Base-by-base conservation (phyloP, 2,329 filamentous ascomycete species). In the Phyllosticta citriasiana region DNA sequence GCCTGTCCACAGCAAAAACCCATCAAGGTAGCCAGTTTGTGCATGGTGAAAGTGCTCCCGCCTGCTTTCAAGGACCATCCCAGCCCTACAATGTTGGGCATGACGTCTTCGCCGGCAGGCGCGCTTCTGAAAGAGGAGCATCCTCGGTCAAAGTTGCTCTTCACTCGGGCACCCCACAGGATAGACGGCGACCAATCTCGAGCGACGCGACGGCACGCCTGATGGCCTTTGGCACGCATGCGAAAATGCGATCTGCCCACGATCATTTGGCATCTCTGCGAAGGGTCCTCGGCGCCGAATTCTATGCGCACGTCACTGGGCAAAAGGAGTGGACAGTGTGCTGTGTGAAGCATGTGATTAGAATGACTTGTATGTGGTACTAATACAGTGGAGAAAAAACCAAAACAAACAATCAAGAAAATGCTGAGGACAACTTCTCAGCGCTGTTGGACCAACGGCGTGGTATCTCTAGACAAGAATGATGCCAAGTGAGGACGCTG, bases 361-460 rank as follows among this genome's bases (percentile, higher is more conserved):
- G 35, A 60, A 60, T 56, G 14, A 26, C 40, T 6, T 56, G 53
- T 52, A 55, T n/a, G 19, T 19, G 19, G 33, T 60, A 60, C 25
- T 56, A 60, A 60, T 60, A 60, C 58, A 60, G 40, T 60, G 58
- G 25, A 26, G 58, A 35, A 54, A 60, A 60, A 52, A 47, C 6
- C 35, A 40, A 60, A 52, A 35, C 14, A 19, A 24, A 25, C 35
- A 35, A 27, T 35, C 4, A n/a, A n/a, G 16, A 6, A 47, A 47
- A 47, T 47, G 40, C 16, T 47, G 40, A n/a, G 40, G 40, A 16
- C 6, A 16, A 47, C 40, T n/a, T 47, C 40, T n/a, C 40, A 47
- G n/a, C 40, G 40, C 40, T n/a, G 16, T n/a, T 47, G 40, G n/a
- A 47, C 40, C 40, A 47, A 47, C 16, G n/a, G 14, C 7, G 40